Evolutionary conservation across 371 early-diverging fungal species (phyloP).

Genomic region (Zancudomyces culisetae): DNA sequence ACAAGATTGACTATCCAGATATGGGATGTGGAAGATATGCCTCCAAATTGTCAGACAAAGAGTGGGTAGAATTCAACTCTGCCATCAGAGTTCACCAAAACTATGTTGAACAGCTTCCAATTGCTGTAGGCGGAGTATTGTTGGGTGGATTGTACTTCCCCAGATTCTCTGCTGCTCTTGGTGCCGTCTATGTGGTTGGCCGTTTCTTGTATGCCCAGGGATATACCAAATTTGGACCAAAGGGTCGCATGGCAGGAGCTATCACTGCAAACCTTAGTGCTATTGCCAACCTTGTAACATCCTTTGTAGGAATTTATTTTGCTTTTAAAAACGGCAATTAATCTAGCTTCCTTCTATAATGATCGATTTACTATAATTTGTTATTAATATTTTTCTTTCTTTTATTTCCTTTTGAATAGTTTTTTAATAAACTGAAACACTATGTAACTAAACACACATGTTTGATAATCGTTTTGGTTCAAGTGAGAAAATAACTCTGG

Average conservation of each 20-base stretch:
- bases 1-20: conserved; percentile 23
- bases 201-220: conserved; percentile 17
- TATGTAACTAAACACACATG: too few relatives aligned
- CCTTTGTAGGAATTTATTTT: neutral
- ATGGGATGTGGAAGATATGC: conserved; percentile 25
- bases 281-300: neutral
- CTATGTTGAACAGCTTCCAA: conserved; percentile 18
- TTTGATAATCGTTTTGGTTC: too few relatives aligned
- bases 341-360: too few relatives aligned
- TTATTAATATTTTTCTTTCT: too few relatives aligned
- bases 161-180: conserved; percentile 10
- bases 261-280: neutral
- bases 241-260: conserved; percentile 10
- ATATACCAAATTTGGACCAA: conserved; percentile 16
- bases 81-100: conserved; percentile 26
- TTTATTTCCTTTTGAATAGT: too few relatives aligned
- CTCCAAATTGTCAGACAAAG: conserved; percentile 22
- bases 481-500: too few relatives aligned
- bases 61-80: conserved; percentile 25
- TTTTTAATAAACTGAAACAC: too few relatives aligned
- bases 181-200: conserved; percentile 17
- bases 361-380: too few relatives aligned
- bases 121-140: conserved; percentile 8
- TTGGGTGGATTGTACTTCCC: conserved; percentile 24
- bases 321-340: neutral